Base-by-base conservation (phyloP, 2,329 filamentous ascomycete species). In the Alternaria atra region DNA sequence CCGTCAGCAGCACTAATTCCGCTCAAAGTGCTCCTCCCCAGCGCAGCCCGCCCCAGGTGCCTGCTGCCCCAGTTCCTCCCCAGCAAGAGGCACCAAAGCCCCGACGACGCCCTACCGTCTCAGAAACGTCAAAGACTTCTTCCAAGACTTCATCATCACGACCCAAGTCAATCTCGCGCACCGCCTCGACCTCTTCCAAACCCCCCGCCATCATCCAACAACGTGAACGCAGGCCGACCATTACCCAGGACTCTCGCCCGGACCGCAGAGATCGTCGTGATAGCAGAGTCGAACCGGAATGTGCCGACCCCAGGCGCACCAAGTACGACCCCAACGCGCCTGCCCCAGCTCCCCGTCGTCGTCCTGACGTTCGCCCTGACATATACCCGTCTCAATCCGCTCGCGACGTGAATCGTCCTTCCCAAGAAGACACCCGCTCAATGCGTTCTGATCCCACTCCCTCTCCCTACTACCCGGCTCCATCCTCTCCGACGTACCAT, bases 1-100 rank as follows among this genome's bases (percentile, higher is more conserved):
- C 84, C 63, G 79, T 82, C 77, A 78, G 75, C 72, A 83, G 83
- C 79, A 82, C 83, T 82, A 79, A 84, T 81, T 84, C 84, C 73
- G 80, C 76, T 66, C 80, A 80, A 79, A 80, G 78, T 75, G 69
- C 72, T 63, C 67, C 70, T 56, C 65, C 63, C 57, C 70, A 71
- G 55, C 69, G 70, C 60, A 74, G 71, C 64, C 72, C 74, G 44
- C 68, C 74, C 27, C 58, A 54, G 40, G 56, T 60, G n/a, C 55
- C 67, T 44, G 58, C 68, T 55, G 57, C 66, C 32, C 59, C 65
- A 46, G 32, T 61, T 43, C 60, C 67, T 12, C 55, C 68, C 15
- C 59, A 67, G n/a, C 70, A 65, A 48, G 70, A 69, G 15, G 53
- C 62, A 4, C 44, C 55, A 52, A 52, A 63, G 62, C 67, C 62